A percentile compares a stretch with the other conserved stretches of the same genome.
phyloP scores from a whole-genome alignment of 1,284 basidiomycete species.

The Puccinia horiana region DNA sequence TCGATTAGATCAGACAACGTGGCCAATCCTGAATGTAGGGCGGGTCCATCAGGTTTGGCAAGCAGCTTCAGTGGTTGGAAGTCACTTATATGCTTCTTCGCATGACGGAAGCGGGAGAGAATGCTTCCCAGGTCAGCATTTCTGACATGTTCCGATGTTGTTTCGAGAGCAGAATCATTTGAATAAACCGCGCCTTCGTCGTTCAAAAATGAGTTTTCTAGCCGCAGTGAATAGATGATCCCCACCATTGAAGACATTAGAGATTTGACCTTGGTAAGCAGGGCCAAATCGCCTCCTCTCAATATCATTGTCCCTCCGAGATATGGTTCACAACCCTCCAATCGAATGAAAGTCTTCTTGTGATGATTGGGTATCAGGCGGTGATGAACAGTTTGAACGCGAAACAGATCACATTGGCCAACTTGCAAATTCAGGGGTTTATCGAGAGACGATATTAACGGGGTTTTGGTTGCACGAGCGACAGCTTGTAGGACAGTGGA shows the following conservation, averaged over 20 bases:
- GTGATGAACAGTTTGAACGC: conserved; percentile 92
- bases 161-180: conserved; percentile 9
- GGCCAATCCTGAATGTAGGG: conserved; percentile 9
- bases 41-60: conserved; percentile 9
- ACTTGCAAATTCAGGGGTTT: conserved; percentile 86
- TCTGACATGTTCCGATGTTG: not conserved
- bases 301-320: conserved; percentile 92
- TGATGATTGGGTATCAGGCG: conserved; percentile 76
- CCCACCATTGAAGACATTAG: conserved; percentile 88
- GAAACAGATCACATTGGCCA: conserved; percentile 84
- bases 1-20: conserved; percentile 51
- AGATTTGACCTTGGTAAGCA: conserved; percentile 81
- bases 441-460: conserved; percentile 92
- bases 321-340: conserved; percentile 87
- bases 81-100: conserved; percentile 28
- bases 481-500: conserved; percentile 82
- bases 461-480: conserved; percentile 89
- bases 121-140: conserved; percentile 14
- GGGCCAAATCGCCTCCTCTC: conserved; percentile 80
- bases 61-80: conserved; percentile 3
- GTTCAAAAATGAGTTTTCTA: conserved; percentile 92
- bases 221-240: conserved; percentile 82
- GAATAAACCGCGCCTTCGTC: conserved; percentile 65
- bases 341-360: conserved; percentile 94
- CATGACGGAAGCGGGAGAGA: conserved; percentile 39